Evolutionary conservation across 768 basidiomycete genomes (phyloP).

Genomic region (Sarcodon sp.): DNA sequence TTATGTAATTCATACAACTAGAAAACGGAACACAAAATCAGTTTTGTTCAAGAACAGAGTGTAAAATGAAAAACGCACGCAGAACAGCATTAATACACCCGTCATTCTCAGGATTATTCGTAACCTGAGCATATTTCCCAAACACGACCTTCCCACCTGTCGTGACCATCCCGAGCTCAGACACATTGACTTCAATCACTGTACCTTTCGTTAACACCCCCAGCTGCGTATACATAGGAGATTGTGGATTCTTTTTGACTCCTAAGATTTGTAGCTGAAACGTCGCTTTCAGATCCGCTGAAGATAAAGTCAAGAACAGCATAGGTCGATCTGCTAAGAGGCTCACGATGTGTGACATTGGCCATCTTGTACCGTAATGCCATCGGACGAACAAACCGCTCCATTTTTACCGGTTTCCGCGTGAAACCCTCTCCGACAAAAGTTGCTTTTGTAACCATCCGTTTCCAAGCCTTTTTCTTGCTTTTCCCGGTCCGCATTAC

Average conservation of each 20-base stretch:
- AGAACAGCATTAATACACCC: conserved; percentile 94
- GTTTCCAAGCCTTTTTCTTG: conserved; percentile 95
- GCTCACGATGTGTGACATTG: conserved; percentile 94
- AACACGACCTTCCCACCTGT: conserved; percentile 92
- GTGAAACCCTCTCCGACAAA: conserved; percentile 98
- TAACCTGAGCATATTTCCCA: conserved; percentile 88
- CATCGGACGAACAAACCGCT: conserved; percentile 96
- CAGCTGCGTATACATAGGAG: conserved; percentile 92
- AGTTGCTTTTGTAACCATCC: conserved; percentile 98
- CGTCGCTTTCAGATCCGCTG: conserved; percentile 94
- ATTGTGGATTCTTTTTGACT: conserved; percentile 99
- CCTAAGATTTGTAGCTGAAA: conserved; percentile 97
- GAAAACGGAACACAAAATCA: not conserved
- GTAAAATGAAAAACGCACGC: conserved; percentile 34
- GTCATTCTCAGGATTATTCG: conserved; percentile 93
- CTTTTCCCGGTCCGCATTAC: conserved; percentile 96
- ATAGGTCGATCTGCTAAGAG: not conserved
- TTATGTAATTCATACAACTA: conserved; percentile 14
- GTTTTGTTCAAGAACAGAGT: not conserved
- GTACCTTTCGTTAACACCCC: conserved; percentile 98
- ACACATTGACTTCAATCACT: conserved; percentile 97
- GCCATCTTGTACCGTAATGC: conserved; percentile 96
- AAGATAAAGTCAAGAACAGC: not conserved
- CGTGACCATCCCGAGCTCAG: conserved; percentile 94
- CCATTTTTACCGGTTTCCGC: conserved; percentile 97